These are phyloP conservation scores for Emiliania huxleyi DNA, from an alignment of 78 protist species.

Conservation along the genomic window DNA sequence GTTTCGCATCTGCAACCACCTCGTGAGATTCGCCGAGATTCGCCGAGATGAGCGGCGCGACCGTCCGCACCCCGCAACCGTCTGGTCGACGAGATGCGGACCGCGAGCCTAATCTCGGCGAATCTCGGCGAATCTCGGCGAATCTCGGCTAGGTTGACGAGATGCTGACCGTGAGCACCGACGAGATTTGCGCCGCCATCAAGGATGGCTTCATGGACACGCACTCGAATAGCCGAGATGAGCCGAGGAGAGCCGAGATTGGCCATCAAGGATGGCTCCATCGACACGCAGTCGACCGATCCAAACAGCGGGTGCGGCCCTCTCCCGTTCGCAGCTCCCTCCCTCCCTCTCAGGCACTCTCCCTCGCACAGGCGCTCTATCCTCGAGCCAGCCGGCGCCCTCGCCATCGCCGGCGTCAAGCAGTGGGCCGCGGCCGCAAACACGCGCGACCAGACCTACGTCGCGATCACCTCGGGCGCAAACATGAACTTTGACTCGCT, in stretches of 20 bases:
- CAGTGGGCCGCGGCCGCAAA: neutral
- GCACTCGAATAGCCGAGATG: too few species aligned
- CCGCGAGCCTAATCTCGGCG: neutral
- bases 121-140: too few species aligned
- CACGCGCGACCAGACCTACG: neutral
- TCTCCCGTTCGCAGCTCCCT: too few species aligned
- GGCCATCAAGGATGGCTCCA: too few species aligned
- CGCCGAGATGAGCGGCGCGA: too few species aligned
- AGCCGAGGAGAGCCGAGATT: too few species aligned
- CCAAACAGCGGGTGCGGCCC: too few species aligned
- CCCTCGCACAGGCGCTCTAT: slow-evolving; percentile 56
- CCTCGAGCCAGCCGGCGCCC: slow-evolving; percentile 76
- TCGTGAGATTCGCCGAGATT: too few species aligned
- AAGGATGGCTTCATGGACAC: slow-evolving; percentile 39
- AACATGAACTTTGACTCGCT: slow-evolving; percentile 68
- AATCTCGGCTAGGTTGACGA: too few species aligned
- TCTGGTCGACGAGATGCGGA: neutral
- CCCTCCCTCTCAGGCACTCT: too few species aligned
- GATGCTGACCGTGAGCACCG: slow-evolving; percentile 46
- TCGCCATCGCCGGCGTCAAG: slow-evolving; percentile 66
- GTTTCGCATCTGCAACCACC: slow-evolving; percentile 38
- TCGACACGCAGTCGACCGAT: too few species aligned
- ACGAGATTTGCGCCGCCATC: slow-evolving; percentile 75
- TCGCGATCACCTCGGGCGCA: slow-evolving; percentile 58
- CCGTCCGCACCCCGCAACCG: neutral